Percentiles rank a stretch among this genome's conserved stretches.
phyloP scores from a whole-genome alignment of 352 stramenopile genomes.

The Phytopythium mirpurense region DNA sequence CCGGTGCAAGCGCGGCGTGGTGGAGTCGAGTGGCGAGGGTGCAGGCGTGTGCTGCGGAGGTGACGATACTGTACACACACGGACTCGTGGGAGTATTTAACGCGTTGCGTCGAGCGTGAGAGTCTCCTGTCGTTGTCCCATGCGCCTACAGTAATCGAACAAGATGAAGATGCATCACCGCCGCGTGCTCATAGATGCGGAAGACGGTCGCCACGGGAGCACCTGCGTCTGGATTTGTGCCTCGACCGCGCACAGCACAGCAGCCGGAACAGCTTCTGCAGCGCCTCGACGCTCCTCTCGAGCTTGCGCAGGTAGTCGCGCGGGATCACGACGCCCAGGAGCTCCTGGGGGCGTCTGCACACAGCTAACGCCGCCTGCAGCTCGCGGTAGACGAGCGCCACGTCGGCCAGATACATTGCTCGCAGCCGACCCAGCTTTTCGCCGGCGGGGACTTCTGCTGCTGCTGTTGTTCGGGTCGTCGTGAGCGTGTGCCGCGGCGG shows the following conservation, averaged over 20 bases:
- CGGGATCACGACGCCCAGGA: conserved; percentile 10
- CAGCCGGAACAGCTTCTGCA: conserved; percentile 25
- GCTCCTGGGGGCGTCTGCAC: conserved; percentile 13
- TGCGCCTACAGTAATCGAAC: too few species aligned
- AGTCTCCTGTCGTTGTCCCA: too few species aligned
- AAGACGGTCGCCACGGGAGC: conserved; percentile 28
- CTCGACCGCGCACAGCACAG: conserved; percentile 24
- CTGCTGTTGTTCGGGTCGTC: neutral
- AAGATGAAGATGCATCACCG: too few species aligned
- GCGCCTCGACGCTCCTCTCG: conserved; percentile 28
- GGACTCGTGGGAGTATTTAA: too few species aligned
- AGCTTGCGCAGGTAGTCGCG: conserved; percentile 23
- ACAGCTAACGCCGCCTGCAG: conserved; percentile 24
- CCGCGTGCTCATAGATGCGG: conserved; percentile 20
- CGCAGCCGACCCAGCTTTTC: conserved; percentile 22
- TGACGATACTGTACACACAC: too few species aligned
- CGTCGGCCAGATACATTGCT: conserved; percentile 18
- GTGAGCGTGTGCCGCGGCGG: conserved; percentile 8
- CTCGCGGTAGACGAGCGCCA: conserved; percentile 27
- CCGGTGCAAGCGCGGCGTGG: too few species aligned
- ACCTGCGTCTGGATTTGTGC: conserved; percentile 30
- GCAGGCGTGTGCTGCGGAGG: too few species aligned
- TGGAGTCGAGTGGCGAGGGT: too few species aligned
- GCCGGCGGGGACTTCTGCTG: neutral
- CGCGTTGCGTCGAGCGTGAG: too few species aligned